A percentile compares a stretch with the other conserved stretches of the same genome.
phyloP scores from a whole-genome alignment of 192 early-diverging fungal species.

The Jimgerdemannia flammicorona region DNA sequence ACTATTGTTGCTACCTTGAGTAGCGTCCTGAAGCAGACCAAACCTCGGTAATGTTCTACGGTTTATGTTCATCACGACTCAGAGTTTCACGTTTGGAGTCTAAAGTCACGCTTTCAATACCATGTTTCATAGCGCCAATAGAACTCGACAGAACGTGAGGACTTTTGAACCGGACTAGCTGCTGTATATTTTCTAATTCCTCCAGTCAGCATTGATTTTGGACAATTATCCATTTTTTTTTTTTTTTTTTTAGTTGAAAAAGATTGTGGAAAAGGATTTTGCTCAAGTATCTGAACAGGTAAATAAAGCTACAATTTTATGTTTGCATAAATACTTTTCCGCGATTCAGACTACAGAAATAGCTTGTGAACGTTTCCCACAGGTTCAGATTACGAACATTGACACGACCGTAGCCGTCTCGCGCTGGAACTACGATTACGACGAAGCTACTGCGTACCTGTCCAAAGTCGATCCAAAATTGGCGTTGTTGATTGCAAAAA shows the following conservation, averaged over 20 bases:
- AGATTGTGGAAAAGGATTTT: neutral
- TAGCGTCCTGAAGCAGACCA: neutral
- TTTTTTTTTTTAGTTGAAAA: neutral
- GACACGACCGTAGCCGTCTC: neutral
- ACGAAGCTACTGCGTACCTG: conserved; percentile 35
- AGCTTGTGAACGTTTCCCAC: neutral
- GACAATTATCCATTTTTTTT: neutral
- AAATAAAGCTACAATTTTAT: neutral
- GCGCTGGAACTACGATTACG: conserved; percentile 11
- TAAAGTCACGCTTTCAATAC: too few relatives aligned
- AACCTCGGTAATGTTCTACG: neutral
- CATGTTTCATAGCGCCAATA: too few relatives aligned
- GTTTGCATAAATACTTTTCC: neutral
- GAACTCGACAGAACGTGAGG: too few relatives aligned
- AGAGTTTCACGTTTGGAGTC: neutral
- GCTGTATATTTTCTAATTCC: neutral
- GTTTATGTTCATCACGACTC: neutral
- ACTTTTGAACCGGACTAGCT: too few relatives aligned
- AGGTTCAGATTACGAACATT: neutral
- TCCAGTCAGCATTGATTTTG: neutral
- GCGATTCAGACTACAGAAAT: neutral
- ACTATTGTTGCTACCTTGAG: too few relatives aligned
- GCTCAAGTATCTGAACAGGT: neutral
- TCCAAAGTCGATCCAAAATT: conserved; percentile 41
- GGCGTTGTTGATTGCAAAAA: conserved; percentile 32